These are phyloP conservation scores for Candida andamanensis DNA, from an alignment of 805 yeast species.

Conservation along the genomic window DNA sequence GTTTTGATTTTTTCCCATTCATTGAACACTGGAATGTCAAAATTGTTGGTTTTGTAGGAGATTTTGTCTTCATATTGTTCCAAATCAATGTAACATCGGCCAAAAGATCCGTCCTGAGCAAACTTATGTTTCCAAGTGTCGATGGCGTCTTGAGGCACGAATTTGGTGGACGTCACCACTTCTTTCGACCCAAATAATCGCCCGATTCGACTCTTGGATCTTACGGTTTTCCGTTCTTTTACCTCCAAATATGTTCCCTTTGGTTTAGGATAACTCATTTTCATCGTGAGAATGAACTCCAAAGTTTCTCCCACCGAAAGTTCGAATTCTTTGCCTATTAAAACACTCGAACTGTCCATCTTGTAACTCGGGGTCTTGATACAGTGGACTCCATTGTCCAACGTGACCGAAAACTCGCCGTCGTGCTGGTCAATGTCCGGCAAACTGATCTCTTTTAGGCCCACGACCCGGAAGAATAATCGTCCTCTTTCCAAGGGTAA, in stretches of 20 bases:
- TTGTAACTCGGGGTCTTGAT: slow-evolving; percentile 57
- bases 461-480: slow-evolving; percentile 47
- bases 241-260: slow-evolving; percentile 54
- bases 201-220: slow-evolving; percentile 41
- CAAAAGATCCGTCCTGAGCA: slow-evolving; percentile 89
- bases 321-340: slow-evolving; percentile 74
- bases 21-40: slow-evolving; percentile 61
- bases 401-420: slow-evolving; percentile 47
- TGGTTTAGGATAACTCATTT: slow-evolving; percentile 53
- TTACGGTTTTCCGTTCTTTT: slow-evolving; percentile 48
- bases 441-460: slow-evolving; percentile 41
- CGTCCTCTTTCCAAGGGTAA: slow-evolving; percentile 43
- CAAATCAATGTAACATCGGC: slow-evolving; percentile 65
- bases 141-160: slow-evolving; percentile 44
- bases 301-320: slow-evolving; percentile 55
- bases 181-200: slow-evolving; percentile 46
- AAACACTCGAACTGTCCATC: slow-evolving; percentile 25
- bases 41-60: slow-evolving; percentile 47
- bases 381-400: slow-evolving; percentile 82
- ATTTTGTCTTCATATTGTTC: slow-evolving; percentile 52
- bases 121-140: slow-evolving; percentile 62
- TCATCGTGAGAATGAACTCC: slow-evolving; percentile 68
- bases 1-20: slow-evolving; percentile 62
- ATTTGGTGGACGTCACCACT: slow-evolving; percentile 44
- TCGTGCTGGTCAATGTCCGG: slow-evolving; percentile 42